These are phyloP conservation scores for Phyllosticta citrichinensis DNA, from an alignment of 2,329 filamentous ascomycete genomes.

Conservation along the genomic window DNA sequence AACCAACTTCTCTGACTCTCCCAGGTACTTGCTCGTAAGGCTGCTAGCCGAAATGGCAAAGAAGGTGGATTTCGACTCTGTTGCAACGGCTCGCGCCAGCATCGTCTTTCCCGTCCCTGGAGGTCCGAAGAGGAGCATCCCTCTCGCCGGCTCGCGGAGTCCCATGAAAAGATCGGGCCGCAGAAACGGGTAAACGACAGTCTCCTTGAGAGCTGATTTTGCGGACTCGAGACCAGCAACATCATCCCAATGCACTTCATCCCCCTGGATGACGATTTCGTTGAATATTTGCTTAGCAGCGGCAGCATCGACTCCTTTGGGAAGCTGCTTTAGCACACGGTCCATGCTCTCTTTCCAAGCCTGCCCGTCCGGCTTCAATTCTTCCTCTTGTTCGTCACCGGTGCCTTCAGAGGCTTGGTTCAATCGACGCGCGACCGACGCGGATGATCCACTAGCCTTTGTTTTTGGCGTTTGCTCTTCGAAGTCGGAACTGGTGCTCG, in stretches of 20 bases:
- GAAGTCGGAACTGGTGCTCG: not conserved
- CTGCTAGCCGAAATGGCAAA: slow-evolving; percentile 95
- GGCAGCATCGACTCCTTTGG: slow-evolving; percentile 67
- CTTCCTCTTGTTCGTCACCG: slow-evolving; percentile 1
- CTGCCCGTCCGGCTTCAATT: slow-evolving; percentile 19
- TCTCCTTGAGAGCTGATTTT: slow-evolving; percentile 86
- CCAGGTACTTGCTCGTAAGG: slow-evolving; percentile 89
- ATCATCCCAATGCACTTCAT: slow-evolving; percentile 90
- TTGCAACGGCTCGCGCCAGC: slow-evolving; percentile 88
- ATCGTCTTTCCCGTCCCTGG: slow-evolving; percentile 99
- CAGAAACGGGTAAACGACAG: slow-evolving; percentile 92
- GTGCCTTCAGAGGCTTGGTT: not conserved
- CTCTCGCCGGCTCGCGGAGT: slow-evolving; percentile 81
- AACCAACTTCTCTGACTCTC: slow-evolving; percentile 93
- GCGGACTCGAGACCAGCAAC: slow-evolving; percentile 84
- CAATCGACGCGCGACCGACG: not conserved
- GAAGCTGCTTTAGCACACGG: slow-evolving; percentile 62
- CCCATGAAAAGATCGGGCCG: slow-evolving; percentile 94
- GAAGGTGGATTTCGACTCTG: slow-evolving; percentile 88
- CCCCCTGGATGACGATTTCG: slow-evolving; percentile 88
- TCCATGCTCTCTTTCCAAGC: slow-evolving; percentile 26
- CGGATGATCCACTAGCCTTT: not conserved
- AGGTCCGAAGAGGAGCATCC: slow-evolving; percentile 92
- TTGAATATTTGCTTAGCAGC: slow-evolving; percentile 90
- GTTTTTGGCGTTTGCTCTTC: not conserved